Base-by-base conservation (phyloP, 495 filamentous ascomycete species). In the Hypoxylon rickii region DNA sequence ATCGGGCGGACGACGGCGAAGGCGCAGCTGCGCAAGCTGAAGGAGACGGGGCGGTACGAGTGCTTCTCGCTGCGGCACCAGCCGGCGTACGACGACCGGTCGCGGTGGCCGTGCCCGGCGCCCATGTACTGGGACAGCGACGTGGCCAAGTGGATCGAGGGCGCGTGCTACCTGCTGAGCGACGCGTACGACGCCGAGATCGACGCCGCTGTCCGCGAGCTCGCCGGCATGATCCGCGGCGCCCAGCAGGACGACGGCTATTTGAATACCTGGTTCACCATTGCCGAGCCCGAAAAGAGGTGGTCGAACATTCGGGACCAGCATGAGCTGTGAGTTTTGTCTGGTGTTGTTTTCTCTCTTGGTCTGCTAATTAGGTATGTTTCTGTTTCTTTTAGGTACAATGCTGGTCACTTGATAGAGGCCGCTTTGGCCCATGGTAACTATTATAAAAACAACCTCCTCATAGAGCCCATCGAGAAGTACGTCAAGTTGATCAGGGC, bases 81-180 rank as follows among this genome's bases (percentile, higher is more conserved):
- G 44, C 72, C 76, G 1, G 65, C 65, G 19, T 83, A 84, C 56
- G 66, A 66, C n/a, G 73, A 80, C 29, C 69, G 72, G 46, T 70
- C 70, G 7, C 70, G 68, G 0, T 82, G 76, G 73, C 81, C 81
- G 0, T 67, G 81, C 21, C 79, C 80, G 0, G 74, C 76, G 24
- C 79, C 80, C 37, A 67, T 79, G 33, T 84, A 83, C 61, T 85
- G 79, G 81, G 83, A 85, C 53, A 81, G 78, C 21, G 83, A 85
- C 64, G 70, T 85, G 10, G 80, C 76, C 3, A 84, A 85, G 61
- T 83, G 80, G 78, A 79, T 84, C 34, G 83, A 85, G 65, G 80
- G 78, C 4, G 82, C 82, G 1, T 83, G 78, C 52, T 84, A 84
- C 38, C 73, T 84, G 46, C 66, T 83, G 7, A 53, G 54, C n/a